Conservation (phyloP, 169 alveolate species). For the Plasmodium knowlesi region DNA sequence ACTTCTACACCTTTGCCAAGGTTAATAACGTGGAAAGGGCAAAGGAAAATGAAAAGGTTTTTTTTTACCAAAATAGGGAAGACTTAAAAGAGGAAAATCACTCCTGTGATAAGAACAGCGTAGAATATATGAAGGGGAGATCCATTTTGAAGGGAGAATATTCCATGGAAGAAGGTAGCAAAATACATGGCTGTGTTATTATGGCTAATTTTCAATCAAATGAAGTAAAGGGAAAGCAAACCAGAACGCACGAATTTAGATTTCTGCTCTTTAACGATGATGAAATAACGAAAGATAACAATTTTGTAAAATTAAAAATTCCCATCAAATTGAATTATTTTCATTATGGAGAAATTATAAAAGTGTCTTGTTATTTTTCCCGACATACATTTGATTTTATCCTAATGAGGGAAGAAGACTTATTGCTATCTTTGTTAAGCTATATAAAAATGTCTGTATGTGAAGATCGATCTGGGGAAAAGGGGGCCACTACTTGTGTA, state of each 20-base stretch:
- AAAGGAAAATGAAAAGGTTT: not conserved
- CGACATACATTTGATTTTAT: conserved; percentile 58
- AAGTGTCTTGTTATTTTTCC: conserved; percentile 25
- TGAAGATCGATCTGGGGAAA: not conserved
- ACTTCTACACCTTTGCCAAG: conserved; percentile 40
- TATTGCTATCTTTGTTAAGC: conserved; percentile 26
- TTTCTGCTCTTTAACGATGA: conserved; percentile 50
- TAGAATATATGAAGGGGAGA: not conserved
- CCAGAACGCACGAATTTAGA: conserved; percentile 41
- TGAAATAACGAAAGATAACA: conserved; percentile 30
- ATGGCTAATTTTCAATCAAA: not conserved
- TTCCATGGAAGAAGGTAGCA: not conserved
- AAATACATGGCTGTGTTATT: conserved; percentile 33
- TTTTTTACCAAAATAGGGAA: not conserved
- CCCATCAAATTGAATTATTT: conserved; percentile 24
- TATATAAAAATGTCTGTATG: conserved; percentile 17
- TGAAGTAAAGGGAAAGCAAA: conserved; percentile 23
- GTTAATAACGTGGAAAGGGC: conserved; percentile 16
- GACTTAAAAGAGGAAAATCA: not conserved
- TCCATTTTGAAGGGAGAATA: not conserved
- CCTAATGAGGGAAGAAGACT: conserved; percentile 38
- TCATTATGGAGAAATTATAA: conserved; percentile 31
- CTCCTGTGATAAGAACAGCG: not conserved
- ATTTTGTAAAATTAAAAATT: conserved; percentile 32
- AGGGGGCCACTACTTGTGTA: not conserved